These are phyloP conservation scores for Fusarium nematophilum DNA, from an alignment of 2,329 filamentous ascomycete genomes.

Conservation along the genomic window DNA sequence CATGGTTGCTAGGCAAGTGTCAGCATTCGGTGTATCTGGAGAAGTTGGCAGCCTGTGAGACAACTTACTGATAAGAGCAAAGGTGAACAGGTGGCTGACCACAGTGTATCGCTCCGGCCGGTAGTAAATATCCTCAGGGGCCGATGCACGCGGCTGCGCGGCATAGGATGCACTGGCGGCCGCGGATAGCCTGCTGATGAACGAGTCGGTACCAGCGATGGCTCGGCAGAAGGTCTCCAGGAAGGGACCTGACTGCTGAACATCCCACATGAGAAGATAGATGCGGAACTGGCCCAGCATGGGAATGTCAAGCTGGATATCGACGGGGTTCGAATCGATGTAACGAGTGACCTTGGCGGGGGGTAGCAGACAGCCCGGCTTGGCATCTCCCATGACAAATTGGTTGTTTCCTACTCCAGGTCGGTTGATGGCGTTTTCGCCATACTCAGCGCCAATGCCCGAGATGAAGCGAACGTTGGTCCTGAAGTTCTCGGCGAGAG, in stretches of 20 bases:
- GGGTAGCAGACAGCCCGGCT: slow-evolving; percentile 67
- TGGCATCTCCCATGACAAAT: slow-evolving; percentile 60
- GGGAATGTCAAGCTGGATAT: slow-evolving; percentile 82
- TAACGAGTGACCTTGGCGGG: slow-evolving; percentile 79
- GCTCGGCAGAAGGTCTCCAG: slow-evolving; percentile 68
- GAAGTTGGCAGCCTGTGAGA: no score
- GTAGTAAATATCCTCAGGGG: slow-evolving; percentile 73
- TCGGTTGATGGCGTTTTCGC: slow-evolving; percentile 63
- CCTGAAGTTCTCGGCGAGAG: slow-evolving; percentile 75
- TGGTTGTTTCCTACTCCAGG: slow-evolving; percentile 49
- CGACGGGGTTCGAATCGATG: slow-evolving; percentile 81
- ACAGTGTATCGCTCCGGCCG: slow-evolving; percentile 76
- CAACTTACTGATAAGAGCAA: slow-evolving; percentile 71
- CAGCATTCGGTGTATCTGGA: slow-evolving; percentile 11
- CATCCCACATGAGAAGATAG: slow-evolving; percentile 75
- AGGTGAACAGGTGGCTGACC: slow-evolving; percentile 76
- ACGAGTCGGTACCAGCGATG: slow-evolving; percentile 62
- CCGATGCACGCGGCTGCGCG: slow-evolving; percentile 65
- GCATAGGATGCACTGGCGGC: slow-evolving; percentile 72
- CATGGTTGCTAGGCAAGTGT: slow-evolving; percentile 61
- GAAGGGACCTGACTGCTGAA: slow-evolving; percentile 66
- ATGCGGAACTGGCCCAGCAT: slow-evolving; percentile 82
- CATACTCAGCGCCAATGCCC: slow-evolving; percentile 74
- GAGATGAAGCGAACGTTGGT: slow-evolving; percentile 80
- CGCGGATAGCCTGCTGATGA: slow-evolving; percentile 69